Base-by-base conservation (phyloP, 331 rosid species). In the Saraca asoca region DNA sequence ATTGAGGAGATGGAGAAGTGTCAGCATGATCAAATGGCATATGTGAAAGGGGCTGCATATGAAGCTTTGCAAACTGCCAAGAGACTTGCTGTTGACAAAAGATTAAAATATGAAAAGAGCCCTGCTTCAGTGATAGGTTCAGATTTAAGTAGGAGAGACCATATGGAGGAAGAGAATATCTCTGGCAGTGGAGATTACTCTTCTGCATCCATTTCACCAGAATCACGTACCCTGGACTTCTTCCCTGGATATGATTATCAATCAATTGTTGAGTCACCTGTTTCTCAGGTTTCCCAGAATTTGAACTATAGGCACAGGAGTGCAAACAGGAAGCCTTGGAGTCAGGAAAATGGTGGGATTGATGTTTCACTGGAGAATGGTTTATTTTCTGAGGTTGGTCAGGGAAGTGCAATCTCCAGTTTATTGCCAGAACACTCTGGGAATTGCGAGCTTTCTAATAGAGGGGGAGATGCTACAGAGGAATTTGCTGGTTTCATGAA, bases 331-430 rank as follows among this genome's bases (percentile, higher is more conserved):
- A 94, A 88, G 76, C 85, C 79, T 10, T 85, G 88, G 95, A 77
- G 85, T 52, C 62, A 55, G 19, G 91, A 86, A 69, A 80, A 83
- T 70, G 96, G 96, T 54, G 91, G 88, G 57, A 90, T 86, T 41
- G 95, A 91, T 56, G 87, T 88, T 70, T 88, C 97, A 65, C 96
- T 91, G 56, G 84, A 88, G 83, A 96, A 88, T 67, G 97, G 95
- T 55, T 72, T 91, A 37, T 85, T 91, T 71, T 79, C 90, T 1
- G 86, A 71, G 68, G 54, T 69, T 48, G 73, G 76, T 50, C 64
- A 35, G 16, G 80, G 69, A 77, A 81, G 44, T 72, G 68, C 68
- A 6, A 59, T 58, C 50, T 70, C 79, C 5, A 83, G 72, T 34
- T 24, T 72, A 15, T 68, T 43, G 54, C 70, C 71, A 2, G 62